These are phyloP conservation scores for Aspergillus carlsbadensis DNA, from an alignment of 495 filamentous ascomycete genomes.

Conservation along the genomic window DNA sequence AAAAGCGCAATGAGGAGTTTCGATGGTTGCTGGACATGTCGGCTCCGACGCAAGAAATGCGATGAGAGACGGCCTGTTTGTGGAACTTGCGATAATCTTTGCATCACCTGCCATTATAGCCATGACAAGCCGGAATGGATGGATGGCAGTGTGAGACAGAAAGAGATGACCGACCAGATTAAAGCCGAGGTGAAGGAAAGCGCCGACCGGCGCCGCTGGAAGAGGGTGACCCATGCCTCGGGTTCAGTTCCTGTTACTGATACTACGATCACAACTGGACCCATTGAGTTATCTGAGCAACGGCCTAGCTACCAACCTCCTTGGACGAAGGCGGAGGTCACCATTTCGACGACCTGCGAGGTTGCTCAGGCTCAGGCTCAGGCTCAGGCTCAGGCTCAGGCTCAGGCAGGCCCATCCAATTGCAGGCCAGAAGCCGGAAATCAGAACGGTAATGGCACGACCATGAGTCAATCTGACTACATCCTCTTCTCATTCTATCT, in stretches of 20 bases:
- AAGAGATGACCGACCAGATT: not conserved
- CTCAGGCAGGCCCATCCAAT: too few species aligned
- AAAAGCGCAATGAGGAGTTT: not conserved
- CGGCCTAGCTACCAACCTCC: too few species aligned
- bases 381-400: too few species aligned
- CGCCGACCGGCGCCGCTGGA: not conserved
- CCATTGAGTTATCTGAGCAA: too few species aligned
- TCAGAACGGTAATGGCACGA: too few species aligned
- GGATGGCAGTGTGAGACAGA: not conserved
- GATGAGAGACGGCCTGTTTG: not conserved
- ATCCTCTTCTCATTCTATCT: not conserved
- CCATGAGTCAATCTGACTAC: not conserved
- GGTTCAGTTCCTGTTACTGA: not conserved
- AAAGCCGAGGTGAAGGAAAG: not conserved
- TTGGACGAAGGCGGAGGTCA: too few species aligned
- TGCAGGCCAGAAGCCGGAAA: too few species aligned
- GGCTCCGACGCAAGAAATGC: slow-evolving; percentile 6
- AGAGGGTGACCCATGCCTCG: not conserved
- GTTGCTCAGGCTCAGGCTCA: too few species aligned
- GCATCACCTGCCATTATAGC: not conserved
- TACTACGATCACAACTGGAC: too few species aligned
- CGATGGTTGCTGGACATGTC: slow-evolving; percentile 7
- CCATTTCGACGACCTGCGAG: too few species aligned
- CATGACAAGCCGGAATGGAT: slow-evolving; percentile 2
- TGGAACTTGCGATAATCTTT: not conserved